Evolutionary conservation across 768 basidiomycete species (phyloP).

Genomic region (Flagelloscypha sp.): DNA sequence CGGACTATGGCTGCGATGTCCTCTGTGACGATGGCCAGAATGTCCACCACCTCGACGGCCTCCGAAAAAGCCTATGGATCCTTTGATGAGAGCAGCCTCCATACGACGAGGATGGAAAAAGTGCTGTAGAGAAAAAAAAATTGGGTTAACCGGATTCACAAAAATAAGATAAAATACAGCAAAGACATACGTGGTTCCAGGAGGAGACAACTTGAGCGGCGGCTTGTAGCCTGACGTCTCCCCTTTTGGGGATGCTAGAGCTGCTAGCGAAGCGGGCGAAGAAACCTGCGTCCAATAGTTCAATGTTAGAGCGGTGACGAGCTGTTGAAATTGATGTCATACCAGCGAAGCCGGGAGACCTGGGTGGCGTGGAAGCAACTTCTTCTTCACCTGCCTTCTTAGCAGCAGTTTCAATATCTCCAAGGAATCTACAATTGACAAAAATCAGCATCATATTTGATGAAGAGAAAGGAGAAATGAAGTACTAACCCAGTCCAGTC

Average conservation of each 20-base stretch:
- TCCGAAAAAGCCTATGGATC: no score
- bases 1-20: no score
- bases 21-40: no score
- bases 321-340: no score
- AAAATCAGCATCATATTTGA: background rate
- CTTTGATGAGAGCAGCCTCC: slow-evolving; percentile 31
- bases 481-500: slow-evolving; percentile 40
- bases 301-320: no score
- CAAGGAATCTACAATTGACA: slow-evolving; percentile 26
- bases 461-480: background rate
- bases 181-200: slow-evolving; percentile 41
- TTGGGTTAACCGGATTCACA: no score
- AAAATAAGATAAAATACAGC: background rate
- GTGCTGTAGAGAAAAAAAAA: slow-evolving; percentile 22
- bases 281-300: no score
- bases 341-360: no score
- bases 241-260: slow-evolving; percentile 3
- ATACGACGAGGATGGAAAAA: slow-evolving; percentile 41
- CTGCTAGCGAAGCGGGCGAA: no score
- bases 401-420: slow-evolving; percentile 25
- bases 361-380: slow-evolving; percentile 16
- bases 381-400: slow-evolving; percentile 26
- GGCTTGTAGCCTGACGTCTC: slow-evolving; percentile 21
- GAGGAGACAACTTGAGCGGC: slow-evolving; percentile 34
- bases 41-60: no score